Evolutionary conservation across 2,329 filamentous ascomycete species (phyloP), one percentile per base, ranked within the genome.

Genomic region (Claviceps citrina): DNA sequence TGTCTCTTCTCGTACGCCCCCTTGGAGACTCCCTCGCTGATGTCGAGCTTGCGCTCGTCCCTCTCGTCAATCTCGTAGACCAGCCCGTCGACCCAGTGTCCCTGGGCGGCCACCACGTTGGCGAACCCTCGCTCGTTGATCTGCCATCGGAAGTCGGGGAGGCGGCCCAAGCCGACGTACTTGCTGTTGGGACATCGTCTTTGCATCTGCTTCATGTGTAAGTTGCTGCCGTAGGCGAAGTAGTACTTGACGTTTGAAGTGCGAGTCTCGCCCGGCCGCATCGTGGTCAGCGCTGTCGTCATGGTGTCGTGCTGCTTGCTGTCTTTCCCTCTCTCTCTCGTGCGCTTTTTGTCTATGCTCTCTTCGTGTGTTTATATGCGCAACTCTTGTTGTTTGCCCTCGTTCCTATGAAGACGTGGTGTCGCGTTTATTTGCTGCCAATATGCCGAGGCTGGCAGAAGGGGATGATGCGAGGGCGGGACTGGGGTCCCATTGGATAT

Each of bases 71-170:
- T 58, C 41, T 59, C 55, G 43, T 61, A 66, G n/a, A 63, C 53
- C 15, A 66, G 57, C 5, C 62, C 63, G 32, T 63, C 55, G 10
- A 66, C 62, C 49, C 53, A 55, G 25, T 52, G 53, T 6, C 57
- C 58, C 20, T 52, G 42, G 9, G 51, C 47, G 31, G 49, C 48
- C 13, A 63, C 42, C 22, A 68, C 54, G 46, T 68, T 68, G 42
- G 64, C 65, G 38, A 59, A 66, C 22, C 64, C 64, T 19, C 64
- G 59, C 51, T 65, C 54, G 49, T 67, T 68, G 56, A 68, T 67
- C 48, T 65, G 62, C 59, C 64, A 67, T 25, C 56, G 52, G 46
- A 62, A 58, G 44, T 59, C 53, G 18, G 48, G 44, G n/a, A 68
- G 53, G 9, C 57, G 51, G 16, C 55, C 65, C 10, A 52, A 50